Base-by-base conservation (phyloP, 495 filamentous ascomycete species). In the Lophiotrema nucula region DNA sequence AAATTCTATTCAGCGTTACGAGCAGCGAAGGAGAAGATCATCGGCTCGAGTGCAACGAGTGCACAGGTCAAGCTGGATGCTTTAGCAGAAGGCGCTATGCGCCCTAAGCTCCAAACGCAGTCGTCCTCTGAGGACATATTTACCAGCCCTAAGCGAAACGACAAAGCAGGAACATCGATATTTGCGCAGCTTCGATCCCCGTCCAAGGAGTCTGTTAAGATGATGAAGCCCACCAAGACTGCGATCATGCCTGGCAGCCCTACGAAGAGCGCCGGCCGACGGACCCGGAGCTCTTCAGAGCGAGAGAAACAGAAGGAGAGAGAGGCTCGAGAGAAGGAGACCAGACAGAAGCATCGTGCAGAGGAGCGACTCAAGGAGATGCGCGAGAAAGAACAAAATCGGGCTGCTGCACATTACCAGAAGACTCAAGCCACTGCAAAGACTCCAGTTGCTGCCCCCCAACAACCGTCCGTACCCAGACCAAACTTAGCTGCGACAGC, bases 1-100 rank as follows among this genome's bases (percentile, higher is more conserved):
- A 90, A 88, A 68, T 74, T 96, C 28, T 90, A 90, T 37, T 93
- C 90, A 8, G 89, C 95, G 49, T 76, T 96, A 59, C 89, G 89
- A 69, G 87, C 86, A 31, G 90, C 90, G 13, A 90, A 87, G 67
- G 88, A 85, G 16, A 79, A 95, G 39, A 87, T 95, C 57, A 87
- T 86, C 15, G 92, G 84, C 55, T 89, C 88, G 64, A 90, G 88
- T 22, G 83, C 85, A 43, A 77, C 87, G 44, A 90, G 86, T 65
- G 88, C 87, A 21, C 86, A 90, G 53, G 84, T 86, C 6, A 90
- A 87, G 66, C 72, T 86, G 44, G 83, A 86, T 54, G 72, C 74
- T 12, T 67, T 77, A 16, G 81, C 80, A 4, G 67, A 70, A 31
- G 38, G 59, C 1, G 65, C 21, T 54, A 64, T 47, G 25, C 68